Conservation (phyloP, 495 filamentous ascomycete genomes). For the Penicillium odoratum region DNA sequence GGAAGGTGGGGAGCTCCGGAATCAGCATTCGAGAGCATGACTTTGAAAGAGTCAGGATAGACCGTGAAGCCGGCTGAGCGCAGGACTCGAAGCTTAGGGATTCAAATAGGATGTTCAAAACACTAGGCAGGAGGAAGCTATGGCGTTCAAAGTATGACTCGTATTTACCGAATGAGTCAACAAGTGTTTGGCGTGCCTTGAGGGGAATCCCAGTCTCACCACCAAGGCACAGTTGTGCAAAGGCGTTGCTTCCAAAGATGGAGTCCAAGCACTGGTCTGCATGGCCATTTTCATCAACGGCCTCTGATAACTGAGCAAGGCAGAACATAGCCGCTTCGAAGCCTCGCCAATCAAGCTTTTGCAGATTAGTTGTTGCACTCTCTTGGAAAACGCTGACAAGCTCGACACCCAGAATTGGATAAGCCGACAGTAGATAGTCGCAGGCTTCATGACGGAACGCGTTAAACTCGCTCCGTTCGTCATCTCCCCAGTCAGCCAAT, state of each 20-base stretch:
- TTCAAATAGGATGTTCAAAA: constrained; percentile 79
- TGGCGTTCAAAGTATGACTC: constrained; percentile 78
- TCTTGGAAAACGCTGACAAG: constrained; percentile 70
- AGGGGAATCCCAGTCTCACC: constrained; percentile 53
- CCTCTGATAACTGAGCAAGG: constrained; percentile 73
- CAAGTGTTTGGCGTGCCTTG: constrained; percentile 72
- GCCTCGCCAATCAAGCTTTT: constrained; percentile 64
- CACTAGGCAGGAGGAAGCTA: constrained; percentile 66
- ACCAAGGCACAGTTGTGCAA: constrained; percentile 54
- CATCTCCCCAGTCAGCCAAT: constrained; percentile 62
- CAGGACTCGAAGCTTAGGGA: constrained; percentile 67
- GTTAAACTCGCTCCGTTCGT: constrained; percentile 69
- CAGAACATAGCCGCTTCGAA: constrained; percentile 82
- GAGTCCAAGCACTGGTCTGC: constrained; percentile 66
- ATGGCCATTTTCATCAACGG: constrained; percentile 62
- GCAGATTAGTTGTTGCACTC: constrained; percentile 59
- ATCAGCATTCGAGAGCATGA: constrained; percentile 73
- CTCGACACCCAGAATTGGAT: constrained; percentile 64
- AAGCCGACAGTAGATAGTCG: constrained; percentile 78
- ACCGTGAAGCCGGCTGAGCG: constrained; percentile 70
- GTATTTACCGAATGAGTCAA: constrained; percentile 77
- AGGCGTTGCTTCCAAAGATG: constrained; percentile 68
- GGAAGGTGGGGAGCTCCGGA: constrained; percentile 70
- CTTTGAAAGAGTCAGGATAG: constrained; percentile 77
- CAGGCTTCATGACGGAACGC: constrained; percentile 78